Evolutionary conservation across 345 rosid genomes (phyloP).

Genomic region (rapeseed (Brassica napus)): DNA sequence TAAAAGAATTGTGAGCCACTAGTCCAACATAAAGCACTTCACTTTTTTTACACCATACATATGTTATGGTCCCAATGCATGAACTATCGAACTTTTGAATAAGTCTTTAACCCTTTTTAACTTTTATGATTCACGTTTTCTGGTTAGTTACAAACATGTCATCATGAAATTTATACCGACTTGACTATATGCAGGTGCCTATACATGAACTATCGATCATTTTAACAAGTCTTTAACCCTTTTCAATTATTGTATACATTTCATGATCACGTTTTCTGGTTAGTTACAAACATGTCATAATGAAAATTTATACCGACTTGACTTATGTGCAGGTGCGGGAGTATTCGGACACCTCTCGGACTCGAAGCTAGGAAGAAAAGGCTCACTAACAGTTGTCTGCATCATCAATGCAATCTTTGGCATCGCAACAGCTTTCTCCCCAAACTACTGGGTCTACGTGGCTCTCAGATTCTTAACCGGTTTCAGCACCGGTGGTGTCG

Average conservation of each 20-base stretch:
- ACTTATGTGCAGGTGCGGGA: slow-evolving; percentile 72
- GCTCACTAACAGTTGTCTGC: slow-evolving; percentile 77
- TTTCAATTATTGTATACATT: background rate
- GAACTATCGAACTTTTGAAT: background rate
- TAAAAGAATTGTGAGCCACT: background rate
- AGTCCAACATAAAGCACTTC: slow-evolving; percentile 30
- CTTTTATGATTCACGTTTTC: background rate
- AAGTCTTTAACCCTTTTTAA: background rate
- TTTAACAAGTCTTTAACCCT: background rate
- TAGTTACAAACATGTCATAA: slow-evolving; percentile 19
- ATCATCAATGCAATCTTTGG: slow-evolving; percentile 72
- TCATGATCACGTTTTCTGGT: background rate
- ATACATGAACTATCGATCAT: too few relatives aligned
- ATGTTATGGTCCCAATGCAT: background rate
- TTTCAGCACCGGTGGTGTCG: slow-evolving; percentile 92
- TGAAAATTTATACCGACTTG: background rate
- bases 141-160: background rate
- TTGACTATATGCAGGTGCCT: too few relatives aligned
- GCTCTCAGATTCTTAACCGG: slow-evolving; percentile 75
- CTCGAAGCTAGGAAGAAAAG: slow-evolving; percentile 87
- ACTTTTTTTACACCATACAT: slow-evolving; percentile 7
- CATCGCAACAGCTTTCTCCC: slow-evolving; percentile 68
- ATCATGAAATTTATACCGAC: too few relatives aligned
- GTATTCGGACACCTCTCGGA: slow-evolving; percentile 91
- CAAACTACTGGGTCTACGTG: slow-evolving; percentile 66